Evolutionary conservation across 441 rosid species (phyloP).

Genomic region (Corymbia calophylla): DNA sequence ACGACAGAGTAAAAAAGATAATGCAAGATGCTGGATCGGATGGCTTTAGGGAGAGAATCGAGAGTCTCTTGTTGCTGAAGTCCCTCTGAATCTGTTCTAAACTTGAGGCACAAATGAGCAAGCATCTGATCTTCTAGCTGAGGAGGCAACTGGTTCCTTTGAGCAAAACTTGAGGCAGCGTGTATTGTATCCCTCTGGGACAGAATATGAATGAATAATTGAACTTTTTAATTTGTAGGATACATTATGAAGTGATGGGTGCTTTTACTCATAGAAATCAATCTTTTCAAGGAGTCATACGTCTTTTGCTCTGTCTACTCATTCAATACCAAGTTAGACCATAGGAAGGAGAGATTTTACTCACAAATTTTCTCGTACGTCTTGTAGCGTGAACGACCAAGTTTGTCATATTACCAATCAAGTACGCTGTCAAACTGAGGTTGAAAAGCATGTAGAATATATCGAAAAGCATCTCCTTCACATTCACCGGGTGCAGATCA

Average conservation of each 20-base stretch:
- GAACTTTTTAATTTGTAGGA: neutral
- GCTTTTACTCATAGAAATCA: neutral
- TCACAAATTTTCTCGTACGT: slow-evolving; percentile 79
- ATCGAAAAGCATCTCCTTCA: slow-evolving; percentile 71
- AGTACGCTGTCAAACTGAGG: slow-evolving; percentile 69
- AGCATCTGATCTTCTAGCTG: slow-evolving; percentile 12
- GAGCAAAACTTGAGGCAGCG: slow-evolving; percentile 7
- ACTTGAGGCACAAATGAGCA: slow-evolving; percentile 9
- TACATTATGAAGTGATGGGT: neutral
- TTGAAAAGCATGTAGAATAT: slow-evolving; percentile 82
- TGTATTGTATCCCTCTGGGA: slow-evolving; percentile 6
- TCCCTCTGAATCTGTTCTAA: neutral
- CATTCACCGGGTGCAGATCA: slow-evolving; percentile 78
- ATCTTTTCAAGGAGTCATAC: neutral
- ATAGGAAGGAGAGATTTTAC: slow-evolving; percentile 7
- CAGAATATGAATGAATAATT: neutral
- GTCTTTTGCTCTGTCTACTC: neutral
- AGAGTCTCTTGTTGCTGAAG: slow-evolving; percentile 49
- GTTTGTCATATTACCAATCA: slow-evolving; percentile 93
- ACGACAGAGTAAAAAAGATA: slow-evolving; percentile 65
- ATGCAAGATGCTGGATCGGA: slow-evolving; percentile 75
- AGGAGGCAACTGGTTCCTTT: slow-evolving; percentile 5
- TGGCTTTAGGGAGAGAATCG: slow-evolving; percentile 44
- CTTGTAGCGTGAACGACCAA: slow-evolving; percentile 85
- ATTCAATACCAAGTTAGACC: neutral